Evolutionary conservation across 371 early-diverging fungal species (phyloP).

Genomic region (Cladochytrium tenue): DNA sequence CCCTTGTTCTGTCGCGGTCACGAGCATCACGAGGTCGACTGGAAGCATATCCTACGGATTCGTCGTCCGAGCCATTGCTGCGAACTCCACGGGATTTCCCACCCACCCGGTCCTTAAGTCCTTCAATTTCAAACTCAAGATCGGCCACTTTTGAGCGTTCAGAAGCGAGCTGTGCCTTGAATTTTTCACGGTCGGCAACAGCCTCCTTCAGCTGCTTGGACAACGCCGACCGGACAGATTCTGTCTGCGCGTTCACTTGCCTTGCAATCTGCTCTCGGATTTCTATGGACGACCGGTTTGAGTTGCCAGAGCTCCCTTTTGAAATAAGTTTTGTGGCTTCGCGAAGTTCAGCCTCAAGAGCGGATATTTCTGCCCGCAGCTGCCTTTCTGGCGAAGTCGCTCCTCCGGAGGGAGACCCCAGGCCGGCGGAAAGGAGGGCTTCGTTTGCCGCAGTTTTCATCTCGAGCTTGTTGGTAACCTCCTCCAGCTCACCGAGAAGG

Average conservation of each 20-base stretch:
- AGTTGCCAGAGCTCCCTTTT: neutral
- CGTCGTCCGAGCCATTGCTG: too few relatives aligned
- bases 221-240: slow-evolving; percentile 10
- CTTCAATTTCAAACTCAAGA: slow-evolving; percentile 14
- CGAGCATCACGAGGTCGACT: too few relatives aligned
- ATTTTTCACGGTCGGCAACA: slow-evolving; percentile 29
- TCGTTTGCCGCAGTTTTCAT: slow-evolving; percentile 17
- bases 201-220: slow-evolving; percentile 33
- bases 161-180: slow-evolving; percentile 13
- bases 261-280: slow-evolving; percentile 4
- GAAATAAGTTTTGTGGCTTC: neutral
- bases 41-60: too few relatives aligned
- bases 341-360: slow-evolving; percentile 13
- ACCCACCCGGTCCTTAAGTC: neutral
- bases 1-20: too few relatives aligned
- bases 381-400: slow-evolving; percentile 6
- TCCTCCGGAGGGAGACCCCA: neutral
- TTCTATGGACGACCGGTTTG: neutral
- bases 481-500: slow-evolving; percentile 37
- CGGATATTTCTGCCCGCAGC: slow-evolving; percentile 14
- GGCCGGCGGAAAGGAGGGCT: neutral
- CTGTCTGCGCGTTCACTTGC: slow-evolving; percentile 11
- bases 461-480: slow-evolving; percentile 33
- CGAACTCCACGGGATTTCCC: too few relatives aligned
- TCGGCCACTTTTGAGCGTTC: slow-evolving; percentile 22